Percentiles rank a stretch among this genome's conserved stretches.
phyloP scores from a whole-genome alignment of 768 basidiomycete species.

The Xanthoconium purpureum region DNA sequence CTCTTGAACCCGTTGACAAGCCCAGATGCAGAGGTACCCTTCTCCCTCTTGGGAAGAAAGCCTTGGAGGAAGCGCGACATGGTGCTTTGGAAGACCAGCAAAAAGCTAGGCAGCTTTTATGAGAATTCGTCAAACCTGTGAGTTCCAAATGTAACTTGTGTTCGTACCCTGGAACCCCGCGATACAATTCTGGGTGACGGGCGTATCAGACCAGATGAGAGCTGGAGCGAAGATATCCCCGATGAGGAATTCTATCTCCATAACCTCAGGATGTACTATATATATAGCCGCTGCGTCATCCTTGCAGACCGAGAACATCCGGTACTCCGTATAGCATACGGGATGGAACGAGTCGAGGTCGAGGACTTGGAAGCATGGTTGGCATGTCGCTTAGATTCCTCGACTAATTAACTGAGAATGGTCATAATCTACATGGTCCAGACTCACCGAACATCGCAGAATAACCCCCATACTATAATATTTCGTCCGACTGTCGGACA shows the following conservation, averaged over 20 bases:
- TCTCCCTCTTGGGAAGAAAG: constrained; percentile 49
- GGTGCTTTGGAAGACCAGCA: neutral
- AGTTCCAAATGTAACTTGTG: neutral
- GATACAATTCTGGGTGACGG: neutral
- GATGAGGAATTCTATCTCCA: neutral
- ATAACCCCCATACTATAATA: neutral
- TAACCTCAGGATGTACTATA: neutral
- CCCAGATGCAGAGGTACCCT: constrained; percentile 33
- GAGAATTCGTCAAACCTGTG: neutral
- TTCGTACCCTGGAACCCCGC: neutral
- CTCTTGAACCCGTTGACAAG: constrained; percentile 42
- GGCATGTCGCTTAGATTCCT: neutral
- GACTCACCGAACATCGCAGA: constrained; percentile 6
- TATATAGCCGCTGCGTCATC: neutral
- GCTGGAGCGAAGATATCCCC: neutral
- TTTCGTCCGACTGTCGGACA: neutral
- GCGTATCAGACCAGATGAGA: neutral
- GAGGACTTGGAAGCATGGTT: neutral
- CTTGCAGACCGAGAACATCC: neutral
- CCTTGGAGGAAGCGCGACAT: constrained; percentile 40
- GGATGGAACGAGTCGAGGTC: constrained; percentile 1
- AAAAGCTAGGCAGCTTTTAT: constrained; percentile 13
- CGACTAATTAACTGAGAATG: neutral
- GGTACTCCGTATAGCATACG: neutral
- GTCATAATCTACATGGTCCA: neutral